A percentile compares a stretch with the other conserved stretches of the same genome.
Conservation (phyloP, 768 basidiomycete species). For the Collybia sordida region DNA sequence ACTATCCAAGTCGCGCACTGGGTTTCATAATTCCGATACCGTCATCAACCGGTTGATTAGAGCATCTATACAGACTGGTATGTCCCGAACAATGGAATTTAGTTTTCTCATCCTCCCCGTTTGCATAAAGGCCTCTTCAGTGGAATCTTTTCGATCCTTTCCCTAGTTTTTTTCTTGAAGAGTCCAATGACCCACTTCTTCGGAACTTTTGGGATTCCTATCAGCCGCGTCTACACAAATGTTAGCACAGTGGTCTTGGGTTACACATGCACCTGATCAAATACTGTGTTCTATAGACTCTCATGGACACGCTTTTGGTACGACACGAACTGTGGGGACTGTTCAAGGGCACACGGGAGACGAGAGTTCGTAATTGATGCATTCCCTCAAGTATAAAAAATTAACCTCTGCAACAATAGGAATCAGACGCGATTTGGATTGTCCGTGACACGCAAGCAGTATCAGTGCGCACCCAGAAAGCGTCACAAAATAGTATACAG, state of each 20-base stretch:
- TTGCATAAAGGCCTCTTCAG: too few relatives aligned
- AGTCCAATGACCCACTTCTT: conserved; percentile 24
- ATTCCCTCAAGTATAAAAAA: too few relatives aligned
- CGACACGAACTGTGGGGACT: too few relatives aligned
- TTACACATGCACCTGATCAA: not conserved
- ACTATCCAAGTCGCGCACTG: conserved; percentile 27
- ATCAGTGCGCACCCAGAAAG: too few relatives aligned
- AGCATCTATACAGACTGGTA: conserved; percentile 32
- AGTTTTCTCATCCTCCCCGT: too few relatives aligned
- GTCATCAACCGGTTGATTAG: conserved; percentile 32
- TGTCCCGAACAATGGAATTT: not conserved
- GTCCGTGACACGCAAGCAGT: too few relatives aligned
- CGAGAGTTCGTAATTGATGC: too few relatives aligned
- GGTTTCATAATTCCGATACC: conserved; percentile 29
- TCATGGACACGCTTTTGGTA: conserved; percentile 14
- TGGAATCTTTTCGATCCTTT: conserved; percentile 22
- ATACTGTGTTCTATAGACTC: conserved; percentile 9
- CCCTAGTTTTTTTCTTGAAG: conserved; percentile 26
- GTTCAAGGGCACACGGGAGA: too few relatives aligned
- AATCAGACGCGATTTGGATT: too few relatives aligned
- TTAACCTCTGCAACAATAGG: too few relatives aligned
- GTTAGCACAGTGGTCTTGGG: conserved; percentile 8
- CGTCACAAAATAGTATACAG: too few relatives aligned
- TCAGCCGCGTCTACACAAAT: conserved; percentile 37
- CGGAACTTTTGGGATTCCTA: conserved; percentile 33